Evolutionary conservation across 805 yeast genomes (phyloP).

Genomic region (Tetrapisispora pingtungensis): DNA sequence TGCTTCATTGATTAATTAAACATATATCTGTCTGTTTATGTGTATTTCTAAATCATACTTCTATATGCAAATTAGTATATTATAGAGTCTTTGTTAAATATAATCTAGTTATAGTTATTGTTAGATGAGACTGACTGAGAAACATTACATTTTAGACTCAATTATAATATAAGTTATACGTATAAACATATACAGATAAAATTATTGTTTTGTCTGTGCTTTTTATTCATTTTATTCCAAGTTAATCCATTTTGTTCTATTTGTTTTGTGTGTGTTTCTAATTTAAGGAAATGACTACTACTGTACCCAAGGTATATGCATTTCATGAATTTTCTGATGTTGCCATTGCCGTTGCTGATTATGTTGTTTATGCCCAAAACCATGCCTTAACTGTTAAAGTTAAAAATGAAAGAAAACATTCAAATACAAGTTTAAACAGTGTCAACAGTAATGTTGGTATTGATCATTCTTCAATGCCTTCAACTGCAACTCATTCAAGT

Average conservation of each 20-base stretch:
- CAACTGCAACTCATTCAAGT: neutral
- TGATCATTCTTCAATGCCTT: constrained; percentile 2
- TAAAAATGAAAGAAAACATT: constrained; percentile 15
- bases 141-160: too few relatives aligned
- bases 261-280: neutral
- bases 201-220: too few relatives aligned
- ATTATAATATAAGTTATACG: too few relatives aligned
- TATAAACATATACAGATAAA: too few relatives aligned
- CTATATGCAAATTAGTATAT: too few relatives aligned
- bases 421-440: constrained; percentile 12
- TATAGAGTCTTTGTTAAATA: too few relatives aligned
- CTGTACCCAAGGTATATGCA: constrained; percentile 88
- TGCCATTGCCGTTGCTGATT: constrained; percentile 96
- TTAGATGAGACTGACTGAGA: too few relatives aligned
- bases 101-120: too few relatives aligned
- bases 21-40: too few relatives aligned
- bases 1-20: too few relatives aligned
- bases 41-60: too few relatives aligned
- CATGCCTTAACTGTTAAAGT: constrained; percentile 24
- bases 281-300: constrained; percentile 60
- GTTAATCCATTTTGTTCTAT: neutral
- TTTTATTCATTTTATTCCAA: too few relatives aligned
- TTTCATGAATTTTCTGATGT: constrained; percentile 84
- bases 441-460: neutral
- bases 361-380: constrained; percentile 82